These are phyloP conservation scores for Clonostachys rhizophaga DNA, from an alignment of 2,329 filamentous ascomycete species.

Conservation along the genomic window DNA sequence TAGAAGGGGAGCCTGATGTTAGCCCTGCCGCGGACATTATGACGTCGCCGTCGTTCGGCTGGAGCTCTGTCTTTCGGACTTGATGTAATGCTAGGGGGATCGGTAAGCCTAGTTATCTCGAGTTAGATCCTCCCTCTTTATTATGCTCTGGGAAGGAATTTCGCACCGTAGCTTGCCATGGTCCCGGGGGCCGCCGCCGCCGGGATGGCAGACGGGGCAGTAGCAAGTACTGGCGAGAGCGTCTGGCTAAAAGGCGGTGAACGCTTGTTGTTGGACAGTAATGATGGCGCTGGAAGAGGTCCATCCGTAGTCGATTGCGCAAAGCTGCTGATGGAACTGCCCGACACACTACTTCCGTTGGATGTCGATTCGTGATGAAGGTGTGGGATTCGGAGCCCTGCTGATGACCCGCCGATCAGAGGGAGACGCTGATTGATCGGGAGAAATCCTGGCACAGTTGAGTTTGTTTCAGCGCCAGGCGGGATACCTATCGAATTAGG, in stretches of 20 bases:
- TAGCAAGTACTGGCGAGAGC: not conserved
- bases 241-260: not conserved
- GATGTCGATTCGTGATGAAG: slow-evolving; percentile 42
- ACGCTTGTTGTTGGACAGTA: slow-evolving; percentile 35
- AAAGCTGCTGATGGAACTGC: slow-evolving; percentile 23
- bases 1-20: slow-evolving; percentile 9
- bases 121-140: too few species aligned
- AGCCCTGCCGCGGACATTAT: slow-evolving; percentile 15
- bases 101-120: too few species aligned
- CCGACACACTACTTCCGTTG: slow-evolving; percentile 33
- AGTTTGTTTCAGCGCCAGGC: not conserved
- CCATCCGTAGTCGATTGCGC: slow-evolving; percentile 42
- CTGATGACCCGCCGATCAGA: slow-evolving; percentile 14
- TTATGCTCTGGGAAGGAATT: not conserved
- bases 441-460: slow-evolving; percentile 12
- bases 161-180: slow-evolving; percentile 21
- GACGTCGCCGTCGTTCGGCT: slow-evolving; percentile 19
- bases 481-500: not conserved
- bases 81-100: not conserved
- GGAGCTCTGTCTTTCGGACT: slow-evolving; percentile 3
- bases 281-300: slow-evolving; percentile 47
- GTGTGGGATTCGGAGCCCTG: slow-evolving; percentile 22
- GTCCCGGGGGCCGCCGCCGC: slow-evolving; percentile 14
- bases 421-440: slow-evolving; percentile 20
- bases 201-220: slow-evolving; percentile 14